Evolutionary conservation across 129 eudicot species (phyloP), one percentile per base, ranked within the genome.

Genomic region (Helichrysum umbraculigerum): DNA sequence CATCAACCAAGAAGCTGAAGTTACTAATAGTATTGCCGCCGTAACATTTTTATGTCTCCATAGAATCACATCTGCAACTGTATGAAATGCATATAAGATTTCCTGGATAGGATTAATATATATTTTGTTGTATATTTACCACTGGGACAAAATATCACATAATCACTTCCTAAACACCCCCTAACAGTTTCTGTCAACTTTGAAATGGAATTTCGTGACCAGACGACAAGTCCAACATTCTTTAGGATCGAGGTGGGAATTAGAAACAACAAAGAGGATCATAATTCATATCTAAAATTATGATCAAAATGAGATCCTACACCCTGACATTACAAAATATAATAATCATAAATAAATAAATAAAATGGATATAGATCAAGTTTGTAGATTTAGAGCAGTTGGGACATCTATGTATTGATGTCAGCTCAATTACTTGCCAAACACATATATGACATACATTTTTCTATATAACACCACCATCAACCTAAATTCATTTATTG

Each of bases 1-100:
- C 81, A 93, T 88, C 82, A 86, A 58, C 98, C 96, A 93, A 65
- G 87, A 82, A 68, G 85, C 86, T 39, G 85, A 77, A 37, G 88
- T 76, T 28, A 81, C 76, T 44, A 84, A 37, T 15, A 90, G 76
- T 62, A 93, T 85, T 21, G 85, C 85, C 71, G 82, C 17, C 7
- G 96, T 88, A 19, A 86, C 41, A 79, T 80, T 87, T 79, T 76
- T 88, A 68, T 78, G 77, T 81, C 92, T 87, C 98, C 98, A 93
- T 6, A 57, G 10, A 57, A 57, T 57, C 62, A 57, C 62, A 57
- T 57, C 62, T 57, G 62, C 62, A 57, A 57, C 62, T 57, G 62
- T 58, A 58, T n/a, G 28, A 58, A 58, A 58, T 20, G 61, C 68
- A 70, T 28, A 64, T 51, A 83, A 76, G 71, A 42, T 39, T 59